Base-by-base conservation (phyloP, 2,329 filamentous ascomycete species). In the Fusarium annulatum region DNA sequence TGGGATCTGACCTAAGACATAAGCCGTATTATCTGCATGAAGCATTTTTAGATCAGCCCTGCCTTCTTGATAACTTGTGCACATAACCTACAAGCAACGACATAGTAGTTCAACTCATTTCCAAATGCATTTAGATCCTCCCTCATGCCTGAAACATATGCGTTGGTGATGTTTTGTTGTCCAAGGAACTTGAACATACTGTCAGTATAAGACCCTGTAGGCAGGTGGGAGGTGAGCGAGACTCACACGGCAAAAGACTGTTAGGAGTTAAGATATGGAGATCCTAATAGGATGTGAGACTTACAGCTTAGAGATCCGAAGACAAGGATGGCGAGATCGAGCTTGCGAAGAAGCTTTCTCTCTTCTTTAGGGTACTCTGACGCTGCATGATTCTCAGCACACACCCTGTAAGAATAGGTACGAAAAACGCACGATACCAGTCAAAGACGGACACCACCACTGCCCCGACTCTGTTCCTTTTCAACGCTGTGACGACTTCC, bases 171-270 rank as follows among this genome's bases (percentile, higher is more conserved):
- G 1, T 66, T 65, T 21, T 66, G 61, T 19, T 66, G 61, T 0
- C 63, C 61, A 0, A 66, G 61, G 1, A 66, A 65, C 63, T 66
- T 9, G 0, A 8, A 3, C 0, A 6, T 6, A 30, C 2, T 14
- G 41, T 59, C n/a, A 62, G 52, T 28, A 18, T 1, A 4, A 9
- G 2, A 2, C 10, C 4, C 1, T 3, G 11, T 15, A 4, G 30
- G 30, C 12, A 12, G 30, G 30, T 6, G 0, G 9, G 11, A 9
- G 4, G 3, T 6, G 30, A 12, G 4, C 3, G 14, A 0, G 16
- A 26, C 60, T 16, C 4, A 66, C 49, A 0, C 63, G 63, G n/a
- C 63, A 66, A 28, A 66, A 66, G 63, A 66, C 63, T 66, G 0
- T 1, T 2, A 10, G 1, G 7, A 33, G 7, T 26, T 26, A 26